Percentiles rank a stretch among this genome's conserved stretches.
Evolutionary conservation across 176 grass and related monocot species (phyloP).

Genomic region (Saccharum spontaneum): DNA sequence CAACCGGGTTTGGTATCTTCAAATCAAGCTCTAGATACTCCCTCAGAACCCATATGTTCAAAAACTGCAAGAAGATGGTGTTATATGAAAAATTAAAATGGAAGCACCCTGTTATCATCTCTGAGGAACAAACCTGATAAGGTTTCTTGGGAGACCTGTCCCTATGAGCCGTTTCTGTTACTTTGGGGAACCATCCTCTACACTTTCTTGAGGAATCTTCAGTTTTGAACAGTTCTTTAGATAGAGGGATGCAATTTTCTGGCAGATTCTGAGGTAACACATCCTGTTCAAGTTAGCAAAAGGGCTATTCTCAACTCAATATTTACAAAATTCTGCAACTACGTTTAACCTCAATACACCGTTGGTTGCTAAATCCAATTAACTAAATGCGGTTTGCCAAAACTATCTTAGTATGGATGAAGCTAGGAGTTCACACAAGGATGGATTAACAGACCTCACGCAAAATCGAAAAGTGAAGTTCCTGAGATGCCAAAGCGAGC

Average conservation of each 20-base stretch:
- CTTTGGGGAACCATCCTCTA: slow-evolving; percentile 2
- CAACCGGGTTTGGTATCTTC: slow-evolving; percentile 45
- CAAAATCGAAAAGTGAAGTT: slow-evolving; percentile 83
- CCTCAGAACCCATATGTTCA: slow-evolving; percentile 76
- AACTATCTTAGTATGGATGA: neutral
- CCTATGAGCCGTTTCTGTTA: neutral
- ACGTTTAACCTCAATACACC: neutral
- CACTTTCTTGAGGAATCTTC: slow-evolving; percentile 8
- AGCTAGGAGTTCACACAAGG: neutral
- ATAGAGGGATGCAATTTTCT: neutral
- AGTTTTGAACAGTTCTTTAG: neutral
- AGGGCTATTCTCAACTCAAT: neutral
- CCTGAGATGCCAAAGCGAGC: slow-evolving; percentile 82
- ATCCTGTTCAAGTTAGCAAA: slow-evolving; percentile 20
- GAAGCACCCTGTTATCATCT: neutral
- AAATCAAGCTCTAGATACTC: slow-evolving; percentile 79
- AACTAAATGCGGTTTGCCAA: neutral
- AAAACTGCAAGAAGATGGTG: slow-evolving; percentile 47
- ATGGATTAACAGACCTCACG: slow-evolving; percentile 44
- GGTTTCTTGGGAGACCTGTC: slow-evolving; percentile 14
- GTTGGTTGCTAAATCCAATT: neutral
- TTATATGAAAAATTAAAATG: neutral
- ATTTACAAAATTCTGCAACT: neutral
- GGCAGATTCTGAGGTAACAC: neutral
- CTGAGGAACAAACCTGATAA: slow-evolving; percentile 35